Percentiles rank a stretch among this genome's conserved stretches.
phyloP scores from a whole-genome alignment of 257 asterid species.

The Penstemon davidsonii region DNA sequence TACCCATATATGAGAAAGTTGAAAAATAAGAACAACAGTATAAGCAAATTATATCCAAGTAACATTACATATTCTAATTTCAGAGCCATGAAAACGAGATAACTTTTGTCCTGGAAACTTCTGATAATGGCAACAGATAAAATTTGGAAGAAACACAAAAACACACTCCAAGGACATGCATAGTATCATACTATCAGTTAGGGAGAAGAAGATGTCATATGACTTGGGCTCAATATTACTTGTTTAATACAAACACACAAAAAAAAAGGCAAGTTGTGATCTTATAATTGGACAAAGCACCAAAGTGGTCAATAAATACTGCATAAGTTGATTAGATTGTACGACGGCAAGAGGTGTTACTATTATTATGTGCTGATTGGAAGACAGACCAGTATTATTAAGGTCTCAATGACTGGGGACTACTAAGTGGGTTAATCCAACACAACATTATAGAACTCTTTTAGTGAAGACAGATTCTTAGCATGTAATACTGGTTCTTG shows the following conservation, averaged over 20 bases:
- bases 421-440: not conserved
- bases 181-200: constrained; percentile 25
- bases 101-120: not conserved
- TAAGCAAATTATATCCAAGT: constrained; percentile 11
- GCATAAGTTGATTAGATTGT: constrained; percentile 7
- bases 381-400: constrained; percentile 10
- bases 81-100: constrained; percentile 14
- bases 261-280: not conserved
- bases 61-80: constrained; percentile 11
- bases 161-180: constrained; percentile 16
- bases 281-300: constrained; percentile 10
- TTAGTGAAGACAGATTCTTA: constrained; percentile 10
- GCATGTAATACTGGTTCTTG: constrained; percentile 15
- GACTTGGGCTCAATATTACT: constrained; percentile 4
- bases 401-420: constrained; percentile 6
- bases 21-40: constrained; percentile 17
- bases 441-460: not conserved
- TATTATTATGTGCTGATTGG: not conserved
- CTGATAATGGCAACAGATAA: not conserved
- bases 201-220: not conserved
- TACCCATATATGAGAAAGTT: constrained; percentile 22
- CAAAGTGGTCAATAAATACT: constrained; percentile 9
- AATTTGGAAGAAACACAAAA: not conserved
- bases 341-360: constrained; percentile 11
- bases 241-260: not conserved